These are phyloP conservation scores for Boletus reticulatus DNA, from an alignment of 768 basidiomycete genomes.

Conservation along the genomic window DNA sequence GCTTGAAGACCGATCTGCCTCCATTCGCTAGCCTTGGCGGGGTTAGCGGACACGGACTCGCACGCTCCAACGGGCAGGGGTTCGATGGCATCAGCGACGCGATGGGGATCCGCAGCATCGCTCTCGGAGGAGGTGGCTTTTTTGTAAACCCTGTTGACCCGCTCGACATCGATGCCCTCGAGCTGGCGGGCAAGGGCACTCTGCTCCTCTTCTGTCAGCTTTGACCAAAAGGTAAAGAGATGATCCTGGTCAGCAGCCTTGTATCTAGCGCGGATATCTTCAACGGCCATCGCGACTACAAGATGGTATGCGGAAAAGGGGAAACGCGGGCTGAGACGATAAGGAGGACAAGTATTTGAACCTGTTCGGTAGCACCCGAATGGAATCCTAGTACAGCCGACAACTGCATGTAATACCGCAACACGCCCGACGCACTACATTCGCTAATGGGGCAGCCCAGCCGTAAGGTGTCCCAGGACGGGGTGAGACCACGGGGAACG, in stretches of 20 bases:
- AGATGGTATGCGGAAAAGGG: neutral
- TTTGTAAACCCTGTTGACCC: conserved; percentile 86
- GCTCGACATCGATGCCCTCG: conserved; percentile 76
- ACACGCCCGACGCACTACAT: neutral
- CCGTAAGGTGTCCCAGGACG: too few species aligned
- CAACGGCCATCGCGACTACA: conserved; percentile 47
- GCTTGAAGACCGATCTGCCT: conserved; percentile 75
- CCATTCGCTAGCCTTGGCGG: conserved; percentile 70
- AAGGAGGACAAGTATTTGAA: conserved; percentile 11
- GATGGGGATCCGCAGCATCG: conserved; percentile 39
- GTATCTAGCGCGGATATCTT: conserved; percentile 61
- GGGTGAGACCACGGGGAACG: too few species aligned
- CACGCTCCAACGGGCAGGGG: conserved; percentile 80
- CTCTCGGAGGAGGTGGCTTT: conserved; percentile 72
- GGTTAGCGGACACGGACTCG: conserved; percentile 55
- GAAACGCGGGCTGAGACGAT: neutral
- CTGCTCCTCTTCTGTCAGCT: conserved; percentile 65
- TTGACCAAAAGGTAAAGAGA: conserved; percentile 83
- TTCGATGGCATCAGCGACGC: conserved; percentile 54
- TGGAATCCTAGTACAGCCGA: neutral
- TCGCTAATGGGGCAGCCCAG: neutral
- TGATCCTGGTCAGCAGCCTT: conserved; percentile 83
- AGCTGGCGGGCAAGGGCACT: conserved; percentile 67
- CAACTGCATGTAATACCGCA: conserved; percentile 7
- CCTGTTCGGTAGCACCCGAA: conserved; percentile 21